phyloP scores from a whole-genome alignment of 257 asterid genomes.

The Solanum clarkiae region DNA sequence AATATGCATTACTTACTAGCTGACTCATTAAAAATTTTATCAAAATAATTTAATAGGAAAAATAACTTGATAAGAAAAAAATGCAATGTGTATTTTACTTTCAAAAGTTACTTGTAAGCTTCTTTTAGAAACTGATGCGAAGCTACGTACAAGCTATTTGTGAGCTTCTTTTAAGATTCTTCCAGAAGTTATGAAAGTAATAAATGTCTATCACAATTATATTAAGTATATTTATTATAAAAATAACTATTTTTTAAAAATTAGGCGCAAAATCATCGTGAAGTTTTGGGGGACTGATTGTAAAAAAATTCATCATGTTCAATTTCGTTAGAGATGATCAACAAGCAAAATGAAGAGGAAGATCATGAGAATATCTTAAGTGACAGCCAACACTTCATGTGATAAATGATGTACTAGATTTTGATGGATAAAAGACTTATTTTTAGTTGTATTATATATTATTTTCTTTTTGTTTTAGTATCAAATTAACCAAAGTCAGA shows the following conservation, averaged over 20 bases:
- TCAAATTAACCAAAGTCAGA: not conserved
- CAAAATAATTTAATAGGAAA: not conserved
- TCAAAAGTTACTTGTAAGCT: too few species aligned
- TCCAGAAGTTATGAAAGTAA: too few species aligned
- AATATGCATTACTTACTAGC: not conserved
- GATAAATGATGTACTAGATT: slow-evolving; percentile 15
- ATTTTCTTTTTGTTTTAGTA: not conserved
- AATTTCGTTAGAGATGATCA: not conserved
- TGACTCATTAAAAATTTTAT: too few species aligned
- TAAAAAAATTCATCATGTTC: slow-evolving; percentile 1
- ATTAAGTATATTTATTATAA: too few species aligned
- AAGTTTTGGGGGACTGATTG: slow-evolving; percentile 29
- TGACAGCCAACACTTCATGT: slow-evolving; percentile 39
- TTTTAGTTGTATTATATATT: not conserved
- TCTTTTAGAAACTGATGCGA: too few species aligned
- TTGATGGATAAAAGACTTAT: not conserved
- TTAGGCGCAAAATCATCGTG: slow-evolving; percentile 22
- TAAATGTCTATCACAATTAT: too few species aligned
- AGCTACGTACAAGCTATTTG: too few species aligned
- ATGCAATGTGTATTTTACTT: too few species aligned
- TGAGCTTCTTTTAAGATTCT: too few species aligned
- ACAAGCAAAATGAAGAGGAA: not conserved
- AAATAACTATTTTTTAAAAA: too few species aligned
- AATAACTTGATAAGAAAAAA: too few species aligned
- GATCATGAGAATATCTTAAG: not conserved